Conservation (phyloP, 176 grass and related monocot genomes). For the Juncus effusus region DNA sequence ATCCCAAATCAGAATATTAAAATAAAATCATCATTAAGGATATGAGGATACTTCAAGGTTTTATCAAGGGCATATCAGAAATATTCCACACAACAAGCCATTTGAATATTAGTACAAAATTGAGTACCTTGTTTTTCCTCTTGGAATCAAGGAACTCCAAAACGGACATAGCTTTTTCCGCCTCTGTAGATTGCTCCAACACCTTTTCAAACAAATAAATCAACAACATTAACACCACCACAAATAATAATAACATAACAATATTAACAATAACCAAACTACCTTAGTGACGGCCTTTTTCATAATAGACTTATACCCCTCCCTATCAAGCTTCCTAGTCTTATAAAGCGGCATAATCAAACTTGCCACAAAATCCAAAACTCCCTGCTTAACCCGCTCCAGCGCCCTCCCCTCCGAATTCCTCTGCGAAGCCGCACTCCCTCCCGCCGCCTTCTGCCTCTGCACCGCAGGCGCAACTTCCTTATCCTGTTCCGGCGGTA, state of each 20-base stretch:
- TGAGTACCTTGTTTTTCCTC: slow-evolving; percentile 81
- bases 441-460: slow-evolving; percentile 46
- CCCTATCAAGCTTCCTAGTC: slow-evolving; percentile 67
- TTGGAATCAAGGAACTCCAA: slow-evolving; percentile 84
- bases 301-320: slow-evolving; percentile 86
- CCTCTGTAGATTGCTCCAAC: slow-evolving; percentile 74
- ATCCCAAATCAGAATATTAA: too few relatives aligned
- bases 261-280: slow-evolving; percentile 29
- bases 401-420: slow-evolving; percentile 56
- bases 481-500: slow-evolving; percentile 50
- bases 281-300: slow-evolving; percentile 95
- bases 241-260: background rate
- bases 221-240: slow-evolving; percentile 4
- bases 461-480: slow-evolving; percentile 31
- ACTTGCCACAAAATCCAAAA: slow-evolving; percentile 76
- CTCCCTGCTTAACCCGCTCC: slow-evolving; percentile 79
- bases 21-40: too few relatives aligned
- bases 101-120: background rate
- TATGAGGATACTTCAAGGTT: too few relatives aligned
- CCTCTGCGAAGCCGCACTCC: slow-evolving; percentile 58
- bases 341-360: slow-evolving; percentile 89
- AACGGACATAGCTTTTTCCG: slow-evolving; percentile 78
- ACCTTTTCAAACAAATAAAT: slow-evolving; percentile 47
- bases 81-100: background rate
- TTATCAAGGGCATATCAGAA: background rate